Conservation (phyloP, 2,329 filamentous ascomycete species). For the Sarocladium brachiariae region DNA sequence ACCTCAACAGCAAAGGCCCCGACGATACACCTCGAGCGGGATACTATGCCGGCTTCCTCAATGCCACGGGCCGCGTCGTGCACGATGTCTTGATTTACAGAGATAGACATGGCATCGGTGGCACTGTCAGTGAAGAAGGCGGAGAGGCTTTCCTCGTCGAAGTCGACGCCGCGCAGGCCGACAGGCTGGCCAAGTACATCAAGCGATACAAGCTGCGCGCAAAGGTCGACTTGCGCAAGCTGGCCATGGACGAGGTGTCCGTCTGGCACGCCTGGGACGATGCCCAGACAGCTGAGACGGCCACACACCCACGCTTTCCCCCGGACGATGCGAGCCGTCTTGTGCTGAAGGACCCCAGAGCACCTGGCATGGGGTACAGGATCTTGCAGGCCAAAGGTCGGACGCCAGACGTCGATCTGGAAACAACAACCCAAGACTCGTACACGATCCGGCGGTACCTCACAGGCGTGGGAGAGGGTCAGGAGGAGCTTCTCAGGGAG, state of each 20-base stretch:
- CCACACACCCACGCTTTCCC: conserved; percentile 18
- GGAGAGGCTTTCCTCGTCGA: conserved; percentile 60
- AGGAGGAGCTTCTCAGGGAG: conserved; percentile 65
- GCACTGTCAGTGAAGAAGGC: conserved; percentile 19
- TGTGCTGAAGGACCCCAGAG: conserved; percentile 43
- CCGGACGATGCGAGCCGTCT: conserved; percentile 4
- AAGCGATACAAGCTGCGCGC: conserved; percentile 80
- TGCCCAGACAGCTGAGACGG: conserved; percentile 13
- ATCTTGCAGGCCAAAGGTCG: conserved; percentile 28
- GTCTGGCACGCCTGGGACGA: conserved; percentile 74
- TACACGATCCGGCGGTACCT: conserved; percentile 76
- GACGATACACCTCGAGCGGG: conserved; percentile 34
- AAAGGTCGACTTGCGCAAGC: conserved; percentile 62
- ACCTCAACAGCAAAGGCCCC: conserved; percentile 30
- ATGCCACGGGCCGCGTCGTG: conserved; percentile 74
- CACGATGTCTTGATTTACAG: conserved; percentile 90
- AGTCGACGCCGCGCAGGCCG: conserved; percentile 63
- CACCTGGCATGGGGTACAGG: conserved; percentile 49
- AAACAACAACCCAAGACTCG: conserved; percentile 42
- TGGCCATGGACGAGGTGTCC: conserved; percentile 57
- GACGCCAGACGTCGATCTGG: conserved; percentile 32
- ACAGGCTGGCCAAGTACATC: conserved; percentile 61
- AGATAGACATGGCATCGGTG: conserved; percentile 27
- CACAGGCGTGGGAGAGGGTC: conserved; percentile 78
- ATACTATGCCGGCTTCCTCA: conserved; percentile 80